Evolutionary conservation across 73 alveolate species (phyloP), one percentile per base, ranked within the genome.

Genomic region (Breviolum minutum): DNA sequence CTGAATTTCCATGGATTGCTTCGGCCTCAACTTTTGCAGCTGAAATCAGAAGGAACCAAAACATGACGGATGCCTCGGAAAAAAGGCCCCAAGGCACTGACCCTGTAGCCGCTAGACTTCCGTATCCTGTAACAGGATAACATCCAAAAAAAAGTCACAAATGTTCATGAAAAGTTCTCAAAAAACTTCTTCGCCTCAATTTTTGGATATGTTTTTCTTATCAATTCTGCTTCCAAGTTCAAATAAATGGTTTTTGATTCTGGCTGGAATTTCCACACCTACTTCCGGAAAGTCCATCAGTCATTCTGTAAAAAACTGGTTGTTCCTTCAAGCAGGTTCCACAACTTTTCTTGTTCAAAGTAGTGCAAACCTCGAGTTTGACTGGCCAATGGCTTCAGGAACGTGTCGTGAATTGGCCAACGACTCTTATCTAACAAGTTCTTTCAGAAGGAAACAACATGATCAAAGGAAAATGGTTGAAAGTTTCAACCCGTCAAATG

Each of bases 61-160:
- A 2, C 77, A 68, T 68, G 77, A 68, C 77, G n/a, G 24, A 68
- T 17, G n/a, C 77, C n/a, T n/a, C n/a, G n/a, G 24, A 68, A 17
- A 68, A 68, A 11, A 87, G 9, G 20, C 8, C 89, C 61, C 12
- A 76, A 27, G 68, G 32, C 17, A 14, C 20, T 7, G 12, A 87
- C 96, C 96, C 96, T 19, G 96, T 90, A 29, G 96, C 96, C 5
- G 96, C 96, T 63, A 90, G 32, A 64, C 96, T 90, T 22, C 87
- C 87, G 27, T 87, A 63, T 63, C 81, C 95, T 86, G 82, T 29
- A 61, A 77, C 24, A 27, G 17, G 93, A 48, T 84, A 62, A 19
- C 54, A 40, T 40, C 54, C 26, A 13, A 74, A 74, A 40, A n/a
- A 74, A 11, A 7, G 30, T 30, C 68, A 30, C 24, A 14, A 14